These are phyloP conservation scores for Exidia glandulosa DNA, from an alignment of 768 basidiomycete species.

Conservation along the genomic window DNA sequence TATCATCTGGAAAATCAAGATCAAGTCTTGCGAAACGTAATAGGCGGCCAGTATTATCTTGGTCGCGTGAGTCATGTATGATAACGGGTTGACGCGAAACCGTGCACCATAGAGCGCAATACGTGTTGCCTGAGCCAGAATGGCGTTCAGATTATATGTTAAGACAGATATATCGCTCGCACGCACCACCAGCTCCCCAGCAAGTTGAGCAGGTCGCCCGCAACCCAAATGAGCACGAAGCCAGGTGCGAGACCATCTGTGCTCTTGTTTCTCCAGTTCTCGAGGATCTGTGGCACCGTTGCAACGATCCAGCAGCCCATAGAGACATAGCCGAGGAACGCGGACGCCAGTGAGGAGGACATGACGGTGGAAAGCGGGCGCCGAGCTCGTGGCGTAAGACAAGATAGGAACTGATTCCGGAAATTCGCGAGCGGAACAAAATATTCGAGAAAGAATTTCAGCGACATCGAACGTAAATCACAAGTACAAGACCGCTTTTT, in stretches of 20 bases:
- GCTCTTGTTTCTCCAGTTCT: neutral
- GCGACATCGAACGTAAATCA: too few relatives aligned
- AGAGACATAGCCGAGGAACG: neutral
- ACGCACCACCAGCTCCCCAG: neutral
- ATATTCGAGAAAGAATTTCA: too few relatives aligned
- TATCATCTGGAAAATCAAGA: neutral
- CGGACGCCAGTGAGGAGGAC: neutral
- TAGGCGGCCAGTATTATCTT: neutral
- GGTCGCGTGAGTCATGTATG: neutral
- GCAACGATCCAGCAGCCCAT: conserved; percentile 1
- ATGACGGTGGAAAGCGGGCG: neutral
- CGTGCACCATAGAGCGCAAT: neutral
- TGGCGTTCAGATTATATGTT: neutral
- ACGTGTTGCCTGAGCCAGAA: neutral
- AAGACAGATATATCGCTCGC: neutral
- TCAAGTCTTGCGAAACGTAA: neutral
- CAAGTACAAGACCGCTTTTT: too few relatives aligned
- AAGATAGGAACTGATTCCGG: too few relatives aligned
- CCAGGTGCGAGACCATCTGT: conserved; percentile 40
- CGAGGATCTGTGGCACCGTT: neutral
- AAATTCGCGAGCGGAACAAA: too few relatives aligned
- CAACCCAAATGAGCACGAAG: conserved; percentile 34
- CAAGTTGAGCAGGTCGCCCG: neutral
- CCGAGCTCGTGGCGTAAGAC: too few relatives aligned
- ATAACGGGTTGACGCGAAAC: neutral